Evolutionary conservation across 352 stramenopile genomes (phyloP), one percentile per base, ranked within the genome.

Genomic region (Plasmopara muralis): DNA sequence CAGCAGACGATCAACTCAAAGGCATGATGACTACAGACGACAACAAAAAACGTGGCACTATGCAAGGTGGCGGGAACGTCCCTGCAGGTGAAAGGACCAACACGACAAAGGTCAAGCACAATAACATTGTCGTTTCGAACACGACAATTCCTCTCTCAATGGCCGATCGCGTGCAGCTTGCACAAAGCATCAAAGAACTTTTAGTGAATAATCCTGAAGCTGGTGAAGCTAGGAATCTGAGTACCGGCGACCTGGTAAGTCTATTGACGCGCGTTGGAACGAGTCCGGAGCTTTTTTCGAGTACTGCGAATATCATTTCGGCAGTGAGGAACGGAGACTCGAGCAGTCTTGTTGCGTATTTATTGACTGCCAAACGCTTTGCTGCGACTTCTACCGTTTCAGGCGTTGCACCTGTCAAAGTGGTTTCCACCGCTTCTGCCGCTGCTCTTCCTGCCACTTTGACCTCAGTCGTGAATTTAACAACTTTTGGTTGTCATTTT

Each of bases 161-260:
- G 25, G 49, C 29, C 25, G 53, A 68, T 33, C 60, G 50, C 15
- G 41, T 60, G 40, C 18, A 48, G 25, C 50, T 64, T 12, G 55
- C 60, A 2, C 12, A 57, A 12, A 55, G 3, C 4, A 44, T 66
- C 39, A 48, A 62, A 46, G 35, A 58, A 5, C 52, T 60, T 47
- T 6, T 63, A 45, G 9, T 29, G 5, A 53, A 43, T 30, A 33
- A 35, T 15, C 48, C 34, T 29, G 48, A 62, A 9, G 18, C 28
- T 0, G 43, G 44, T 15, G 2, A 12, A 15, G 29, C 20, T 12
- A 38, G 18, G 6, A 18, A 33, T 0, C 43, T 60, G 51, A 56
- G 33, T 8, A 53, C n/a, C 4, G 28, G 49, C 8, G 43, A 55
- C 29, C 12, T 64, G 3, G 25, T 53, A 31, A 28, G 15, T 42